phyloP scores from a whole-genome alignment of 495 filamentous ascomycete species.

The Podospora bellae-mahoneyi region DNA sequence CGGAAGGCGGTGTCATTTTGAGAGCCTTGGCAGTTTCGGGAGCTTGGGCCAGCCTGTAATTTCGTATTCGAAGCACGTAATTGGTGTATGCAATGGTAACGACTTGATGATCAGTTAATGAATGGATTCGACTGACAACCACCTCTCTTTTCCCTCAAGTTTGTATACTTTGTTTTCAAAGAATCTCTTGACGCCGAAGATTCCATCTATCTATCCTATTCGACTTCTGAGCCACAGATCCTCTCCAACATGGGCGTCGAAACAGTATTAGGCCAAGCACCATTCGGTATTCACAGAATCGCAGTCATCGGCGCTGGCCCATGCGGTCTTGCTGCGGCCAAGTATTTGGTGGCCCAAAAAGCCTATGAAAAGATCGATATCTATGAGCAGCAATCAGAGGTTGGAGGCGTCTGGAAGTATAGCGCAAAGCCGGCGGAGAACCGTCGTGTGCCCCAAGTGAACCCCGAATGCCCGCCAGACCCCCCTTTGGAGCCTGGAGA shows the following conservation, averaged over 20 bases:
- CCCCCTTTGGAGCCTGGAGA: constrained; percentile 31
- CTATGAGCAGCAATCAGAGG: constrained; percentile 71
- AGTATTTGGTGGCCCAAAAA: constrained; percentile 71
- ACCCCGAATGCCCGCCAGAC: constrained; percentile 40
- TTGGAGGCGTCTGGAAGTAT: constrained; percentile 85
- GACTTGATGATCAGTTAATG: neutral
- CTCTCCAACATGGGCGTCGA: constrained; percentile 5
- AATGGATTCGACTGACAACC: neutral
- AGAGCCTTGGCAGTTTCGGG: neutral
- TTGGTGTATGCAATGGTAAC: neutral
- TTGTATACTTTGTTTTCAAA: neutral
- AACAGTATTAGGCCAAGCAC: neutral
- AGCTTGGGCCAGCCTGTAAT: neutral
- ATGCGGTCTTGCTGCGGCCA: constrained; percentile 63
- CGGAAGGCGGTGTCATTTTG: neutral
- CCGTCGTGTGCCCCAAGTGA: constrained; percentile 41
- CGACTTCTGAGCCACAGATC: neutral
- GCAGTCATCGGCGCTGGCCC: constrained; percentile 72
- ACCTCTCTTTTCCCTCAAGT: neutral
- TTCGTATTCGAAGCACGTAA: neutral
- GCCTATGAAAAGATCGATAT: constrained; percentile 68
- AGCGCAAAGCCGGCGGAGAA: constrained; percentile 38
- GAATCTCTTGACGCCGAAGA: neutral
- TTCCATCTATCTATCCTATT: neutral
- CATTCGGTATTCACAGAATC: constrained; percentile 50